Conservation (phyloP, 2,329 filamentous ascomycete genomes). For the Tolypocladium paradoxum region DNA sequence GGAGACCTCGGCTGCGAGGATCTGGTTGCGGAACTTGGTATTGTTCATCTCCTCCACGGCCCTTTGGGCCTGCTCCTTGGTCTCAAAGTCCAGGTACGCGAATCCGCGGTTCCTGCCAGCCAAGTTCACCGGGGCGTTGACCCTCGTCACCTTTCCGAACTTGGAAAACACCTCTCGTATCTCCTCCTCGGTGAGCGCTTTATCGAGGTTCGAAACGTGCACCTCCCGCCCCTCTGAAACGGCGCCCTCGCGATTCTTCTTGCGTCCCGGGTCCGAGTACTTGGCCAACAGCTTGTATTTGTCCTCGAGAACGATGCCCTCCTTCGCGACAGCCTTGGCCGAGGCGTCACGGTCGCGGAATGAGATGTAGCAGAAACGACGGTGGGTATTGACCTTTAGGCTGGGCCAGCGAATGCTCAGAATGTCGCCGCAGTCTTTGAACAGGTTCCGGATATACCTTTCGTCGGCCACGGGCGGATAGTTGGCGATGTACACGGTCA, state of each 20-base stretch:
- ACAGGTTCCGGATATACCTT: conserved; percentile 54
- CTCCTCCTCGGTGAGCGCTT: conserved; percentile 53
- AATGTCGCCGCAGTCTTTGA: conserved; percentile 68
- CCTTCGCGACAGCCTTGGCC: conserved; percentile 58
- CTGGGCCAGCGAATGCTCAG: conserved; percentile 83
- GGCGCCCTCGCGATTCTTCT: conserved; percentile 69
- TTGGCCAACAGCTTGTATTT: conserved; percentile 62
- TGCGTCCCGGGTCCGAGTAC: conserved; percentile 72
- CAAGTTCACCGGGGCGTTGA: conserved; percentile 59
- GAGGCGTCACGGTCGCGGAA: conserved; percentile 63
- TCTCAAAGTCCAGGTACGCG: conserved; percentile 68
- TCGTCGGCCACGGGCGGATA: conserved; percentile 73
- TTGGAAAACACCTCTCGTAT: conserved; percentile 60
- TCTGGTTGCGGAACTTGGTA: conserved; percentile 55
- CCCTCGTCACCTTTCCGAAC: conserved; percentile 63
- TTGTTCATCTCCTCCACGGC: conserved; percentile 60
- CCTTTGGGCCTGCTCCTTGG: conserved; percentile 55
- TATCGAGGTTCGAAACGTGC: conserved; percentile 61
- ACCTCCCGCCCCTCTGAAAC: conserved; percentile 82
- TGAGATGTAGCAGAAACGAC: conserved; percentile 94
- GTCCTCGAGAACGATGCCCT: conserved; percentile 59
- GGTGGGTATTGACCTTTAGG: conserved; percentile 76
- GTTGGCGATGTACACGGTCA: conserved; percentile 84
- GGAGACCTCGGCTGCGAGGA: conserved; percentile 55
- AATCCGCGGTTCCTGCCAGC: conserved; percentile 64